Evolutionary conservation across 495 filamentous ascomycete species (phyloP).

Genomic region (Pseudotulostoma volvatum): DNA sequence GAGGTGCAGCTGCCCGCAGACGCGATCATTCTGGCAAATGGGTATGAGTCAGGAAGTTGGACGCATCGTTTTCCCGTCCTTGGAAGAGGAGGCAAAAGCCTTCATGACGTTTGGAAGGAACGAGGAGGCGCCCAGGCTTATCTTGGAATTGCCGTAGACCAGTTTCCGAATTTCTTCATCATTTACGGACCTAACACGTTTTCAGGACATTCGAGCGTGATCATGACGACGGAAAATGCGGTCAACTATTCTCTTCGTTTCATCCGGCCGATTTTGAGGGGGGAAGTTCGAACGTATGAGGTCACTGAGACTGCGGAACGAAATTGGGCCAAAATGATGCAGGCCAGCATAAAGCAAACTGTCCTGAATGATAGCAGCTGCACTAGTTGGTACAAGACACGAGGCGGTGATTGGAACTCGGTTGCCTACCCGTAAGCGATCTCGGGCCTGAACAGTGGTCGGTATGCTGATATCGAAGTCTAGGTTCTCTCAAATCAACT

Average conservation of each 20-base stretch:
- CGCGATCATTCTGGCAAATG: conserved; percentile 42
- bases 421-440: conserved; percentile 39
- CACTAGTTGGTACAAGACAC: conserved; percentile 40
- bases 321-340: conserved; percentile 36
- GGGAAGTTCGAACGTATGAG: conserved; percentile 25
- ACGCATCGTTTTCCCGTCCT: conserved; percentile 22
- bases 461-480: neutral
- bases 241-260: conserved; percentile 31
- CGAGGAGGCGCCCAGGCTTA: conserved; percentile 47
- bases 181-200: conserved; percentile 50
- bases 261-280: conserved; percentile 25
- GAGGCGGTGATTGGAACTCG: conserved; percentile 43
- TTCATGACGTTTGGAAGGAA: conserved; percentile 38
- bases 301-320: conserved; percentile 36
- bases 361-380: conserved; percentile 38
- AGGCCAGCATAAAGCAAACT: conserved; percentile 34
- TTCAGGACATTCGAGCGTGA: conserved; percentile 46
- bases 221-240: conserved; percentile 44
- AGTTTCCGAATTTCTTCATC: conserved; percentile 55
- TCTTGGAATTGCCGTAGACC: conserved; percentile 44
- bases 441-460: neutral
- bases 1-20: conserved; percentile 37
- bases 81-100: conserved; percentile 29
- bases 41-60: conserved; percentile 33
- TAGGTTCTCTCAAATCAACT: conserved; percentile 36